A percentile compares a stretch with the other conserved stretches of the same genome.
Conservation (phyloP, 73 alveolate species). For the Paramecium sexaurelia region DNA sequence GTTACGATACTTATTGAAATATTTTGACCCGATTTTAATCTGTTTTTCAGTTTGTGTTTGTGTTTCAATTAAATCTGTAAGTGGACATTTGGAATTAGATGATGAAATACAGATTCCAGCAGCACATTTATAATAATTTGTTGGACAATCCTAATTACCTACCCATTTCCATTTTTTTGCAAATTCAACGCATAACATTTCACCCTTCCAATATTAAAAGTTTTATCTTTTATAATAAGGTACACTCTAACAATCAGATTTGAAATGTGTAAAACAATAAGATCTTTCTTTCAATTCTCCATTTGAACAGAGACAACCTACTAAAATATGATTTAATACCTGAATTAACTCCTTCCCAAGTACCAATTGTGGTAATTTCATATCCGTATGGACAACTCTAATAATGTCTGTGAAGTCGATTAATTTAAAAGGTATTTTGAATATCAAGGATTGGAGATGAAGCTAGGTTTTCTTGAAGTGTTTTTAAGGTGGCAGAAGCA, state of each 20-base stretch:
- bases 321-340: background rate
- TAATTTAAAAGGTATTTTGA: background rate
- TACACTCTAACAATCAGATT: constrained; percentile 24
- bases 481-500: constrained; percentile 42
- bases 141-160: constrained; percentile 12
- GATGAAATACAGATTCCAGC: background rate
- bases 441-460: background rate
- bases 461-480: background rate
- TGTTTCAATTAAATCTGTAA: constrained; percentile 6
- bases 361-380: background rate
- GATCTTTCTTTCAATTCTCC: background rate
- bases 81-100: background rate
- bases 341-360: constrained; percentile 39
- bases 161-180: constrained; percentile 39
- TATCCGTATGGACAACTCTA: constrained; percentile 25
- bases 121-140: background rate
- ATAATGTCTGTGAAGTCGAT: constrained; percentile 8
- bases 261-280: constrained; percentile 33
- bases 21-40: background rate
- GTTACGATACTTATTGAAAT: constrained; percentile 1
- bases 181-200: background rate
- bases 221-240: background rate
- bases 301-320: constrained; percentile 7
- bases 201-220: constrained; percentile 24
- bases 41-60: background rate